Evolutionary conservation across 1,284 basidiomycete species (phyloP).

Genomic region (Pseudozyma hubeiensis): DNA sequence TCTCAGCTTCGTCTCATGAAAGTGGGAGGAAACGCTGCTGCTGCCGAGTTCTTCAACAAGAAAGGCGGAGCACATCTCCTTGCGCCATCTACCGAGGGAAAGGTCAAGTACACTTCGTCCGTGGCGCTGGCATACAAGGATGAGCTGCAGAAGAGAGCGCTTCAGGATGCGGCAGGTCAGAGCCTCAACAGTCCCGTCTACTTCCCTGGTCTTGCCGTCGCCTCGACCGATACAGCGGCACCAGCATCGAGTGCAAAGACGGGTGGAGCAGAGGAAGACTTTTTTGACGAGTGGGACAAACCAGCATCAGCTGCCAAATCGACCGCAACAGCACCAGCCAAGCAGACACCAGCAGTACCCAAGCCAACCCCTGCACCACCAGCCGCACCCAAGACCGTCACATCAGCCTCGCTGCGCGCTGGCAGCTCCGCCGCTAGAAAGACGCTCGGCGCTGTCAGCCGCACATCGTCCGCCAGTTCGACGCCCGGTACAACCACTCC

Average conservation of each 20-base stretch:
- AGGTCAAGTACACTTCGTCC: slow-evolving; percentile 88
- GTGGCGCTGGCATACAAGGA: slow-evolving; percentile 91
- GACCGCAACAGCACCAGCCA: slow-evolving; percentile 28
- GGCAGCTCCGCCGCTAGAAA: slow-evolving; percentile 46
- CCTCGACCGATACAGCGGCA: slow-evolving; percentile 68
- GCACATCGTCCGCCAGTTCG: slow-evolving; percentile 51
- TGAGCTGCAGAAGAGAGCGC: slow-evolving; percentile 84
- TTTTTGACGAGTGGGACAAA: slow-evolving; percentile 96
- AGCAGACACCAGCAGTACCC: slow-evolving; percentile 30
- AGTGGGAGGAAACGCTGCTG: slow-evolving; percentile 90
- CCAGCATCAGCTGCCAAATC: slow-evolving; percentile 70
- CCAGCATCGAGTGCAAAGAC: slow-evolving; percentile 51
- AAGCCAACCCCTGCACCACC: slow-evolving; percentile 25
- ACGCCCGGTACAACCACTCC: slow-evolving; percentile 48
- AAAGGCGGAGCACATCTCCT: slow-evolving; percentile 82
- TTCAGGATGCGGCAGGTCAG: slow-evolving; percentile 75
- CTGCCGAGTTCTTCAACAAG: slow-evolving; percentile 88
- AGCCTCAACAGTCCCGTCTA: slow-evolving; percentile 59
- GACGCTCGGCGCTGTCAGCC: slow-evolving; percentile 48
- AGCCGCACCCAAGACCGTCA: slow-evolving; percentile 56
- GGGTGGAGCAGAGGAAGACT: slow-evolving; percentile 81
- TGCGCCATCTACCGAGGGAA: slow-evolving; percentile 78
- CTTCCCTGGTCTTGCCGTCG: slow-evolving; percentile 70
- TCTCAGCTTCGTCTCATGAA: slow-evolving; percentile 94
- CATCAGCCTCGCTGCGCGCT: slow-evolving; percentile 55